Evolutionary conservation across 768 basidiomycete genomes (phyloP).

Genomic region (Pulveroboletus sp.): DNA sequence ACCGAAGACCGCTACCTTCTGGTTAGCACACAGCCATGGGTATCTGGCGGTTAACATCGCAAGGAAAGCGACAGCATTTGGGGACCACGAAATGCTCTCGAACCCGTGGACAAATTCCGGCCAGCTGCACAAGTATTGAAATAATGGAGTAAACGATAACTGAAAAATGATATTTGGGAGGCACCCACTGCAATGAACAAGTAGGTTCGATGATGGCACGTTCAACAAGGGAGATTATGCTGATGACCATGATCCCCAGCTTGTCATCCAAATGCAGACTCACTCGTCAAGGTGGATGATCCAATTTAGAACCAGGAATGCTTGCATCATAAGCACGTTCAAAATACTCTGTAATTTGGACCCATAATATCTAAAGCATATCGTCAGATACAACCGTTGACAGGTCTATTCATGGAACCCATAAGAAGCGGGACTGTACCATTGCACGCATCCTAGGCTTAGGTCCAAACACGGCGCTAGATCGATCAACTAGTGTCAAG

Average conservation of each 20-base stretch:
- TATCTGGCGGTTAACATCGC: conserved; percentile 67
- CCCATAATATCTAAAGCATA: conserved; percentile 36
- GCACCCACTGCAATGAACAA: background rate
- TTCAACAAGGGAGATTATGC: conserved; percentile 30
- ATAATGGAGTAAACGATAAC: conserved; percentile 55
- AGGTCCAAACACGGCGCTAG: conserved; percentile 51
- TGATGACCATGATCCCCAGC: conserved; percentile 33
- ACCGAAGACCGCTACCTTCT: conserved; percentile 31
- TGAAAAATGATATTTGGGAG: conserved; percentile 58
- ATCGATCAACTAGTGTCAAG: conserved; percentile 1
- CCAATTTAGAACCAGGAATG: conserved; percentile 56
- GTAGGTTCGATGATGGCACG: conserved; percentile 4
- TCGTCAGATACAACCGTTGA: background rate
- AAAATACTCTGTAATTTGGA: conserved; percentile 41
- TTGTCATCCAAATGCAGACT: conserved; percentile 30
- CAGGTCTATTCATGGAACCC: conserved; percentile 32
- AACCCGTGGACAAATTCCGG: conserved; percentile 46
- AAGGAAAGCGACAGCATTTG: conserved; percentile 65
- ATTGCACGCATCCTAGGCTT: conserved; percentile 57
- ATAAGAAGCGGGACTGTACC: conserved; percentile 53
- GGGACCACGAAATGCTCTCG: conserved; percentile 76
- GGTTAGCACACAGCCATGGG: conserved; percentile 53
- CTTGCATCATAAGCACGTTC: conserved; percentile 50
- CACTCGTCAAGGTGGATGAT: conserved; percentile 56
- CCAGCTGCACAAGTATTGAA: background rate